Conservation (phyloP, 2,329 filamentous ascomycete species). For the Aspergillus costaricaensis region DNA sequence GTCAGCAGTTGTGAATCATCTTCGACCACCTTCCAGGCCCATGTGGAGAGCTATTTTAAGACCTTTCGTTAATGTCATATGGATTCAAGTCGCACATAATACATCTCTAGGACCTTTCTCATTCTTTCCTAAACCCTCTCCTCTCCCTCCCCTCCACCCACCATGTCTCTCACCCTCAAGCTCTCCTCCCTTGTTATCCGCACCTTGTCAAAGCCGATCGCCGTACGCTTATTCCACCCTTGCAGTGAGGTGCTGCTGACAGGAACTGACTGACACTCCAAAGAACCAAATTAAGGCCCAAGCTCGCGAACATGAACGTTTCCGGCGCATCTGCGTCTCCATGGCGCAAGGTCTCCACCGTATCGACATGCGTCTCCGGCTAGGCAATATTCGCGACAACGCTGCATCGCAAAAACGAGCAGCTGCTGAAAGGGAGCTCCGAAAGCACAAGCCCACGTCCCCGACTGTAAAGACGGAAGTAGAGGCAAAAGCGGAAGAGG, state of each 20-base stretch:
- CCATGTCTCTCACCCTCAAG: conserved; percentile 67
- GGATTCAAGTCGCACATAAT: neutral
- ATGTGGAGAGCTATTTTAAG: neutral
- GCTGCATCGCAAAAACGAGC: conserved; percentile 51
- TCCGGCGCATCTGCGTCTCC: conserved; percentile 61
- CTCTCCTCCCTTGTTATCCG: conserved; percentile 65
- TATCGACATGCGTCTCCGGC: conserved; percentile 67
- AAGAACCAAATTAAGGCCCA: conserved; percentile 69
- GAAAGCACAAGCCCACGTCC: conserved; percentile 53
- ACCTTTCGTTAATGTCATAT: conserved; percentile 1
- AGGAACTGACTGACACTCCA: conserved; percentile 24
- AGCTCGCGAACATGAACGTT: conserved; percentile 68
- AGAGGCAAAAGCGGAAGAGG: conserved; percentile 59
- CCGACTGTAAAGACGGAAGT: conserved; percentile 66
- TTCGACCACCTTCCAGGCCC: neutral
- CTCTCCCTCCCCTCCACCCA: neutral
- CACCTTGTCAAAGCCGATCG: conserved; percentile 68
- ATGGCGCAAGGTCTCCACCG: conserved; percentile 66
- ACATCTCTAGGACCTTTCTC: neutral
- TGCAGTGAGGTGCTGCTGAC: conserved; percentile 1
- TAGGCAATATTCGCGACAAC: conserved; percentile 65
- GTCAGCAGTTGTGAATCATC: conserved; percentile 8
- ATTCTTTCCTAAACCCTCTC: neutral
- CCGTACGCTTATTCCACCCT: conserved; percentile 48
- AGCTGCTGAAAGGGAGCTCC: conserved; percentile 57